Conservation (phyloP, 2,329 filamentous ascomycete genomes). For the Trichoderma cornu-damae region DNA sequence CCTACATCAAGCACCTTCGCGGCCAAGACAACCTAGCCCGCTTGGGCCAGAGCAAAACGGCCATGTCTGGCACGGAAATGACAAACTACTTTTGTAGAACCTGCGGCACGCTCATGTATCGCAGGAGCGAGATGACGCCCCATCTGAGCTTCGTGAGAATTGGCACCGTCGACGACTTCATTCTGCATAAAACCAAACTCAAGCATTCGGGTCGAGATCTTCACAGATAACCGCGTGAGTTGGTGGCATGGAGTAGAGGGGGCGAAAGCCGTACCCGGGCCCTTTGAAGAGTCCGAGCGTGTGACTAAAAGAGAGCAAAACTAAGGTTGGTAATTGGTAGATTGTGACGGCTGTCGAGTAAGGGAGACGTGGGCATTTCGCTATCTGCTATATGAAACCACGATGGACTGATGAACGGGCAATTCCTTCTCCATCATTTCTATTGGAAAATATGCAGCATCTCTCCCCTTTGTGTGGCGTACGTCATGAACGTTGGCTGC, state of each 20-base stretch:
- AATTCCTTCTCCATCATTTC: too few species aligned
- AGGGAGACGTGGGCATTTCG: too few species aligned
- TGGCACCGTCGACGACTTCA: slow-evolving; percentile 12
- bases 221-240: neutral
- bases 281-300: neutral
- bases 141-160: slow-evolving; percentile 5
- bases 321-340: neutral
- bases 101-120: slow-evolving; percentile 14
- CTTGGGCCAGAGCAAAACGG: slow-evolving; percentile 6
- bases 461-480: too few species aligned
- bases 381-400: too few species aligned
- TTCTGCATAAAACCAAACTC: slow-evolving; percentile 5
- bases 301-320: too few species aligned
- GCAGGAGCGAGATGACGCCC: neutral
- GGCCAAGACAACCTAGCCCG: neutral
- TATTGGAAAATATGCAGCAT: too few species aligned
- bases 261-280: neutral
- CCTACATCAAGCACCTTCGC: neutral
- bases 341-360: too few species aligned
- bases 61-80: neutral
- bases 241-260: slow-evolving; percentile 13
- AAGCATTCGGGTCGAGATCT: neutral
- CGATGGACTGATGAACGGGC: too few species aligned
- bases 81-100: slow-evolving; percentile 8
- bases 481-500: too few species aligned